Evolutionary conservation across 768 basidiomycete genomes (phyloP).

Genomic region (Xanthoconium purpureum): DNA sequence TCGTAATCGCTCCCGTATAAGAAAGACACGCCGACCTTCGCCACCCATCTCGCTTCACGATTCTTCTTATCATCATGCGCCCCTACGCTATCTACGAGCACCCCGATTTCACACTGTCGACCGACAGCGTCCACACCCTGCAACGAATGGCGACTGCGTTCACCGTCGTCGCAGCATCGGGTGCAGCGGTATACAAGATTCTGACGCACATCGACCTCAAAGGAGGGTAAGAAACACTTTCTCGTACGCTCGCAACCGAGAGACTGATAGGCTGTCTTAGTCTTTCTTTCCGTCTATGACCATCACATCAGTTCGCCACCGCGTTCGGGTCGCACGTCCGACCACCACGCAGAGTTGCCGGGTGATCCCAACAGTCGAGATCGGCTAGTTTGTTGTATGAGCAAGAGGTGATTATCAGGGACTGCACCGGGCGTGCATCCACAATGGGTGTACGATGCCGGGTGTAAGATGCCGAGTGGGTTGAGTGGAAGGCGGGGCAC

Average conservation of each 20-base stretch:
- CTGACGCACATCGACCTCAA: conserved; percentile 13
- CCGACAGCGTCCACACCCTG: conserved; percentile 21
- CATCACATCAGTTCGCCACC: neutral
- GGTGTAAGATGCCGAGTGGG: conserved; percentile 6
- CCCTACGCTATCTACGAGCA: conserved; percentile 35
- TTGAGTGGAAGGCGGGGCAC: neutral
- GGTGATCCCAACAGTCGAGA: neutral
- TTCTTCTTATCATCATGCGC: conserved; percentile 21
- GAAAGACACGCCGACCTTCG: conserved; percentile 1
- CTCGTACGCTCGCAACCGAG: neutral
- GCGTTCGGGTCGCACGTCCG: neutral
- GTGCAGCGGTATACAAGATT: conserved; percentile 32
- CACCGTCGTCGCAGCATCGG: conserved; percentile 32
- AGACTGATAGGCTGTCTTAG: conserved; percentile 6
- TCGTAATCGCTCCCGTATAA: conserved; percentile 6
- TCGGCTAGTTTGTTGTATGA: conserved; percentile 15
- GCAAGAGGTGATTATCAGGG: neutral
- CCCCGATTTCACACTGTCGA: conserved; percentile 31
- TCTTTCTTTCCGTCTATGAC: conserved; percentile 13
- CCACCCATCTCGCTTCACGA: neutral
- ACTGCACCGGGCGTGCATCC: neutral
- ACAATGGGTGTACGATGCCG: conserved; percentile 5
- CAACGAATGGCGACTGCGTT: conserved; percentile 26
- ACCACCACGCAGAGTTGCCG: neutral
- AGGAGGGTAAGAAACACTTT: conserved; percentile 16